Evolutionary conservation across 768 basidiomycete genomes (phyloP), one percentile per base, ranked within the genome.

Genomic region (Tylopilus vinaceipallidus): DNA sequence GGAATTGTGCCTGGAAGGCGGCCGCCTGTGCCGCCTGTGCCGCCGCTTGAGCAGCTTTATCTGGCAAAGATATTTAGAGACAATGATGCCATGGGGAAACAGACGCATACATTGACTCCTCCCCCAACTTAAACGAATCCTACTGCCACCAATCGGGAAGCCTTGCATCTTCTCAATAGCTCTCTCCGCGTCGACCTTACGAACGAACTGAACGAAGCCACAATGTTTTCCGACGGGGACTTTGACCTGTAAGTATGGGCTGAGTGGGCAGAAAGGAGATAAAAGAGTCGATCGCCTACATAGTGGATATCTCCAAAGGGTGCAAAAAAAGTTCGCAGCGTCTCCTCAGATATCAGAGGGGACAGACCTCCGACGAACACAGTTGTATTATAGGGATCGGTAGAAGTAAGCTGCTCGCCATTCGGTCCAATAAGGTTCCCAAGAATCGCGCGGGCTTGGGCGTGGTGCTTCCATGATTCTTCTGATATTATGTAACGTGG

Each of bases 111-210:
- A 92, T 79, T 95, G 92, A 69, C 88, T 91, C 40, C 93, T 77
- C 35, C 94, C 94, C 94, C 94, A 97, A 62, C 89, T 91, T 55
- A 95, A 71, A 30, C 94, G 80, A 56, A 97, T 93, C 60, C 90
- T 78, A 55, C 91, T 92, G 14, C 94, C 94, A 29, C 91, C 92
- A 56, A 97, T 86, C 4, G 92, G 91, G 65, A 94, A 95, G 22
- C 92, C 93, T 73, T 95, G 93, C 93, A 95, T 94, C 71, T 91
- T 92, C 71, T 93, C 89, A 53, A 97, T 97, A 9, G 93, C 92
- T 32, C 81, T 77, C 67, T 95, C 92, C 11, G 94, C 94, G 68
- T 97, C 94, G 10, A 81, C 82, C 69, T 95, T 93, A 56, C 85
- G 80, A 23, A 95, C 89, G 60, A 92, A 97, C 70, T 97, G 94